These are phyloP conservation scores for Tephrocybe rancida DNA, from an alignment of 768 basidiomycete species.

Conservation along the genomic window DNA sequence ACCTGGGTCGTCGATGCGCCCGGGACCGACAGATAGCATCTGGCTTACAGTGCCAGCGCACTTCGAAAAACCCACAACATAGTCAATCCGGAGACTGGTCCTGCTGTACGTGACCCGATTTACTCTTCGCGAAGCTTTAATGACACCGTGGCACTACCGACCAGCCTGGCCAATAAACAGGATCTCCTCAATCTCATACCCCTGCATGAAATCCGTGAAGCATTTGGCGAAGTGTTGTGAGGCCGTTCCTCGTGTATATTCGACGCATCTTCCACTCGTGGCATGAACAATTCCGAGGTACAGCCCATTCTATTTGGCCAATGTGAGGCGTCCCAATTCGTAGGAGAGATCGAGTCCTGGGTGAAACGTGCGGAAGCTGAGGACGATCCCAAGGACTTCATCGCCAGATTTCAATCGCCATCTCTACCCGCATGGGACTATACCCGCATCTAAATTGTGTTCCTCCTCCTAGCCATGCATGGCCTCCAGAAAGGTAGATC, in stretches of 20 bases:
- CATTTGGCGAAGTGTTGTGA: slow-evolving; percentile 29
- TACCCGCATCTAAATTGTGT: slow-evolving; percentile 46
- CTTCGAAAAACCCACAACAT: slow-evolving; percentile 40
- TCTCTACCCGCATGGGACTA: slow-evolving; percentile 49
- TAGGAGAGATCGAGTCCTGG: slow-evolving; percentile 39
- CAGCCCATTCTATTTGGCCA: slow-evolving; percentile 11
- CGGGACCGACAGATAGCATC: slow-evolving; percentile 31
- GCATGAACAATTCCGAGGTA: background rate
- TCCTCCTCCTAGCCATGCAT: slow-evolving; percentile 38
- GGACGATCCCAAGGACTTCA: slow-evolving; percentile 30
- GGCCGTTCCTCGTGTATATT: slow-evolving; percentile 31
- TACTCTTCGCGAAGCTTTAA: slow-evolving; percentile 28
- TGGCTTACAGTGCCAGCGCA: slow-evolving; percentile 53
- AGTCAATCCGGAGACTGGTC: slow-evolving; percentile 14
- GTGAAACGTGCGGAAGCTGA: slow-evolving; percentile 31
- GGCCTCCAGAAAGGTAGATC: slow-evolving; percentile 43
- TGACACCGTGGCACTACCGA: background rate
- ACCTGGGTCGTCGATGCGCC: slow-evolving; percentile 66
- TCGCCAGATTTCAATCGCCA: slow-evolving; percentile 33
- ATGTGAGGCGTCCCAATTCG: slow-evolving; percentile 23
- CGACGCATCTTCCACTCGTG: slow-evolving; percentile 21
- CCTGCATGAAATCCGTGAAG: slow-evolving; percentile 45
- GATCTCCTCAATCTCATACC: slow-evolving; percentile 55
- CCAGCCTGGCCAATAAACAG: slow-evolving; percentile 63
- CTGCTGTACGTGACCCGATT: slow-evolving; percentile 26